phyloP scores from a whole-genome alignment of 2,329 filamentous ascomycete species.

The Pyrenophora seminiperda region DNA sequence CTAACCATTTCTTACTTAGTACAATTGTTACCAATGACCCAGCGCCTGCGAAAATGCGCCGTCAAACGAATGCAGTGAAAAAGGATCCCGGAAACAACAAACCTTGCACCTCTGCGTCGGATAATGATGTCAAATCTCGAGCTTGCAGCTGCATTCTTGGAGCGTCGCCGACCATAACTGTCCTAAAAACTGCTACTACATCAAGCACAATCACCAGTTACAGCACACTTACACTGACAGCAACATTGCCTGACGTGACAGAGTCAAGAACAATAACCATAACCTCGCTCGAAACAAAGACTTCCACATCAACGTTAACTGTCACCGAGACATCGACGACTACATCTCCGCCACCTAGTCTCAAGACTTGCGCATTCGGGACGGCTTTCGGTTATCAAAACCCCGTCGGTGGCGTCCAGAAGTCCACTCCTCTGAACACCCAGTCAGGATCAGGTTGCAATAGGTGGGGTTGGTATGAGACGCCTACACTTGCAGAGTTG shows the following conservation, averaged over 20 bases:
- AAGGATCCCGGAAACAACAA: not conserved
- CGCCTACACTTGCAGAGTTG: not conserved
- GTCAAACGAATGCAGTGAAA: not conserved
- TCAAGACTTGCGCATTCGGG: not conserved
- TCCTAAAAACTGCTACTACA: not conserved
- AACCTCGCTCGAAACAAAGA: not conserved
- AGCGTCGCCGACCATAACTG: not conserved
- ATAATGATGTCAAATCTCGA: not conserved
- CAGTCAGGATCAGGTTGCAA: not conserved
- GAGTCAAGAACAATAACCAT: not conserved
- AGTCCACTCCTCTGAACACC: not conserved
- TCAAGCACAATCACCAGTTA: not conserved
- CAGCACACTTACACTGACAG: not conserved
- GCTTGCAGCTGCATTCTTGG: not conserved
- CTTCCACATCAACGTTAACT: not conserved
- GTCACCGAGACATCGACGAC: not conserved
- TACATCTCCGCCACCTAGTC: not conserved
- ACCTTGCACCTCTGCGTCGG: not conserved
- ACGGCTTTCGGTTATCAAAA: not conserved
- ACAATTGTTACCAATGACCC: not conserved
- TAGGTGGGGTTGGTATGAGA: conserved; percentile 1
- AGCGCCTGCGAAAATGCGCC: not conserved
- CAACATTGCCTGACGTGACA: not conserved
- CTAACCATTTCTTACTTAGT: not conserved
- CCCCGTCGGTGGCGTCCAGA: not conserved